Conservation (phyloP, 1,284 basidiomycete species). For the Irpex lacteus region DNA sequence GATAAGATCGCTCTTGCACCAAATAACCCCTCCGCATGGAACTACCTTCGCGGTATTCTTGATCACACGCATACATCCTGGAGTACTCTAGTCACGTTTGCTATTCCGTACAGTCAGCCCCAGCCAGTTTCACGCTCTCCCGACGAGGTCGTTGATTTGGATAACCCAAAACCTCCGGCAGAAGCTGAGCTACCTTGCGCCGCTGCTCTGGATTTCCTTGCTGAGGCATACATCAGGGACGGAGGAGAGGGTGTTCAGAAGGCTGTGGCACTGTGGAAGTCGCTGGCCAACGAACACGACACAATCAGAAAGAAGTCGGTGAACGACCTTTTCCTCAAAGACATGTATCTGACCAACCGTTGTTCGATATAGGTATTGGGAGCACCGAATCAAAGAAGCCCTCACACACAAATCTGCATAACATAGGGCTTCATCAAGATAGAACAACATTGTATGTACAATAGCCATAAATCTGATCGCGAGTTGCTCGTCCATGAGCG, state of each 20-base stretch:
- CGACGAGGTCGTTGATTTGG: constrained; percentile 62
- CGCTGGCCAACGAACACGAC: constrained; percentile 71
- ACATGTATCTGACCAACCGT: neutral
- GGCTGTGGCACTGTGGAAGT: constrained; percentile 65
- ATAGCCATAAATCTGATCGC: neutral
- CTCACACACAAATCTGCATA: neutral
- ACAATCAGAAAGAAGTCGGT: constrained; percentile 76
- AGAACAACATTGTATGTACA: neutral
- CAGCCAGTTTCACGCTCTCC: constrained; percentile 22
- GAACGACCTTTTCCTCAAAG: neutral
- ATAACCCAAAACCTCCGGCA: constrained; percentile 65
- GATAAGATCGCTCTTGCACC: constrained; percentile 83
- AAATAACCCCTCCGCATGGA: constrained; percentile 93
- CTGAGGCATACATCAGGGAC: constrained; percentile 69
- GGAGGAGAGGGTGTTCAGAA: constrained; percentile 44
- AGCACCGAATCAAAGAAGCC: constrained; percentile 15
- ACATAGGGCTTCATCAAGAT: neutral
- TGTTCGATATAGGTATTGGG: constrained; percentile 31
- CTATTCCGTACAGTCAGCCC: constrained; percentile 54
- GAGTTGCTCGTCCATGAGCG: no score
- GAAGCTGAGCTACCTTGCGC: constrained; percentile 73
- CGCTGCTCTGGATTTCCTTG: constrained; percentile 83
- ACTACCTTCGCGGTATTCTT: constrained; percentile 83
- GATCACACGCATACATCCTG: constrained; percentile 59
- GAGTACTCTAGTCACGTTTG: constrained; percentile 54